Percentiles rank a stretch among this genome's conserved stretches.
Evolutionary conservation across 73 alveolate species (phyloP).

Genomic region (Blepharisma japonicum): DNA sequence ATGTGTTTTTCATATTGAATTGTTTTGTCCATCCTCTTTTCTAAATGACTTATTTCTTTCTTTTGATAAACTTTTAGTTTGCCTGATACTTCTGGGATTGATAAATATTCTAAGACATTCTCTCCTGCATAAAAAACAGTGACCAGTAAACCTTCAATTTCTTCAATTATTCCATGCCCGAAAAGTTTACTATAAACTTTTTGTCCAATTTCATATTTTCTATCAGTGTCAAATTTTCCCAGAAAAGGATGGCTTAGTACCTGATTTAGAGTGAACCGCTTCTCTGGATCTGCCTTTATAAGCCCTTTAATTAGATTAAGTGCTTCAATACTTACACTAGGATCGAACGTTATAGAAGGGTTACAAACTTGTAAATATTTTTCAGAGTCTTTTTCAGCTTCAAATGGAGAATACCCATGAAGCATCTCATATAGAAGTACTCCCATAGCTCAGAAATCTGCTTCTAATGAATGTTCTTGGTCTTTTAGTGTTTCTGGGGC

Average conservation of each 20-base stretch:
- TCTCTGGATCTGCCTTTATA: background rate
- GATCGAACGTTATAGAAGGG: background rate
- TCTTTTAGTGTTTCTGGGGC: slow-evolving; percentile 35
- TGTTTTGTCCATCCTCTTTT: too few species aligned
- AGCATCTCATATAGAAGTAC: slow-evolving; percentile 30
- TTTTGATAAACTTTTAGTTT: too few species aligned
- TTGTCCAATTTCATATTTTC: too few species aligned
- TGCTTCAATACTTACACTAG: background rate
- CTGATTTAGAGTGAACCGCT: background rate
- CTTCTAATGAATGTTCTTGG: slow-evolving; percentile 16
- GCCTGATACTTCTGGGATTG: too few species aligned
- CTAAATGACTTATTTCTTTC: too few species aligned
- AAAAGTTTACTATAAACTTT: too few species aligned
- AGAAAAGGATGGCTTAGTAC: background rate
- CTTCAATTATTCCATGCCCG: too few species aligned
- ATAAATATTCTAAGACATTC: too few species aligned
- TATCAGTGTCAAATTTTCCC: background rate
- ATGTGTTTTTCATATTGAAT: too few species aligned
- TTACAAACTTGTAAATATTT: background rate
- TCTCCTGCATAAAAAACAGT: too few species aligned
- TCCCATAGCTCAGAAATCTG: slow-evolving; percentile 37
- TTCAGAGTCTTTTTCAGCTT: slow-evolving; percentile 39
- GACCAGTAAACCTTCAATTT: too few species aligned
- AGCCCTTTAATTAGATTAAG: background rate
- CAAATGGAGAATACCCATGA: slow-evolving; percentile 27